Conservation (phyloP, 2,329 filamentous ascomycete genomes). For the Neoscytalidium dimidiatum region DNA sequence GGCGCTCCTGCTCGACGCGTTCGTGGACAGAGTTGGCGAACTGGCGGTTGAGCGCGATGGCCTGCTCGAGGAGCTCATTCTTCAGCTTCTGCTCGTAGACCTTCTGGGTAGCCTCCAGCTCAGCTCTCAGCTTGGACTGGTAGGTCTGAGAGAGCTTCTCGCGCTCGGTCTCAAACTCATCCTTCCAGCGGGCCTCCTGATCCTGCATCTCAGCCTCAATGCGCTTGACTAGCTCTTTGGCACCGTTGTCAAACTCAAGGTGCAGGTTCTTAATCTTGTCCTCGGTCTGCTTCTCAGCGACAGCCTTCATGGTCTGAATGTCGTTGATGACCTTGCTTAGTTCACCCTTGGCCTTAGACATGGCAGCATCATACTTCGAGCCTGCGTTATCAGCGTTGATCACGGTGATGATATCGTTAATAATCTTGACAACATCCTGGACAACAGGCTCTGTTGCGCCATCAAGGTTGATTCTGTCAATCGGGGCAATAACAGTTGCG, state of each 20-base stretch:
- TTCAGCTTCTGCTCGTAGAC: constrained; percentile 79
- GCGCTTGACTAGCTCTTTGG: constrained; percentile 83
- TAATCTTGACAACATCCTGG: constrained; percentile 89
- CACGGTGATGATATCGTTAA: constrained; percentile 94
- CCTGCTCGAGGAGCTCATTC: constrained; percentile 88
- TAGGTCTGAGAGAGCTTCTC: constrained; percentile 76
- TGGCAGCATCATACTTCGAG: constrained; percentile 73
- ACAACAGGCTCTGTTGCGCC: constrained; percentile 83
- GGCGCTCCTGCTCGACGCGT: constrained; percentile 85
- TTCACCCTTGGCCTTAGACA: constrained; percentile 84
- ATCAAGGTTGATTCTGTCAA: constrained; percentile 75
- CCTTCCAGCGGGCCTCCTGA: constrained; percentile 80
- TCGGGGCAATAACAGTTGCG: constrained; percentile 52
- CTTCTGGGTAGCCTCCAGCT: constrained; percentile 77
- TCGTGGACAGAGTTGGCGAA: constrained; percentile 77
- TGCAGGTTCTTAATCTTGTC: constrained; percentile 71
- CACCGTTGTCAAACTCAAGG: constrained; percentile 81
- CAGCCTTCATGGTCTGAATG: constrained; percentile 72
- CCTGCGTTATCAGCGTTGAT: constrained; percentile 84
- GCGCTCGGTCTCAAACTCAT: constrained; percentile 87
- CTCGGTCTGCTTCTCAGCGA: constrained; percentile 70
- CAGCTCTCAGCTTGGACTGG: constrained; percentile 74
- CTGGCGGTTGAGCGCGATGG: constrained; percentile 80
- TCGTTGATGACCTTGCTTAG: constrained; percentile 75
- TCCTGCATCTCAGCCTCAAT: constrained; percentile 79